Percentiles rank a stretch among this genome's conserved stretches.
phyloP scores from a whole-genome alignment of 2,329 filamentous ascomycete genomes.

The Nigrospora sphaerica region DNA sequence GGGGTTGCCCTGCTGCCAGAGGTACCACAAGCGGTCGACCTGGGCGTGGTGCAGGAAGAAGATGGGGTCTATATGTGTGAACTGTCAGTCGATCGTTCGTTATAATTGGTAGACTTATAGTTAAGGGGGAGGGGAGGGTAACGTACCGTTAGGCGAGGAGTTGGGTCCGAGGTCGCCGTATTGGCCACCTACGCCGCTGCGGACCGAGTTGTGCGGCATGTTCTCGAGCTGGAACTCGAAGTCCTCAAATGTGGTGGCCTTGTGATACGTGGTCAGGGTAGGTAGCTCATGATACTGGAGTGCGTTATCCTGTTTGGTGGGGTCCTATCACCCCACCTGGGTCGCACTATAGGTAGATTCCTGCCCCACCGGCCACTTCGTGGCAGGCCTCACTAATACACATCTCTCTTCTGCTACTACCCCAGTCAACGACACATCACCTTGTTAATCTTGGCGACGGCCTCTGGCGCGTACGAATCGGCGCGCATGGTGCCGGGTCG shows the following conservation, averaged over 20 bases:
- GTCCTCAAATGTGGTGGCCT: not conserved
- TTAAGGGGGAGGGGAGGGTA: not conserved
- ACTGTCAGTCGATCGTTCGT: not conserved
- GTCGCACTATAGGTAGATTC: no score
- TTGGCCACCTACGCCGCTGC: not conserved
- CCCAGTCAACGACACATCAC: no score
- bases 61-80: not conserved
- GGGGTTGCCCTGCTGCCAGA: not conserved
- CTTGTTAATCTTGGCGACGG: not conserved
- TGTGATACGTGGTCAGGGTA: no score
- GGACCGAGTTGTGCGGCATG: not conserved
- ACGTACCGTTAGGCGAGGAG: not conserved
- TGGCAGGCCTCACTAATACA: no score
- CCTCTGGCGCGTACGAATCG: not conserved
- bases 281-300: no score
- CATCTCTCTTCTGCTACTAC: no score
- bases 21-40: slow-evolving; percentile 1
- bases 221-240: not conserved
- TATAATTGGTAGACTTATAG: no score
- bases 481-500: not conserved
- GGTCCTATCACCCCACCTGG: no score
- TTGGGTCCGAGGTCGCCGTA: not conserved
- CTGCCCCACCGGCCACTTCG: no score
- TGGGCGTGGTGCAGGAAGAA: slow-evolving; percentile 2
- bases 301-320: no score